Evolutionary conservation across 2,329 filamentous ascomycete genomes (phyloP).

Genomic region (Fusarium pseudonygamai): DNA sequence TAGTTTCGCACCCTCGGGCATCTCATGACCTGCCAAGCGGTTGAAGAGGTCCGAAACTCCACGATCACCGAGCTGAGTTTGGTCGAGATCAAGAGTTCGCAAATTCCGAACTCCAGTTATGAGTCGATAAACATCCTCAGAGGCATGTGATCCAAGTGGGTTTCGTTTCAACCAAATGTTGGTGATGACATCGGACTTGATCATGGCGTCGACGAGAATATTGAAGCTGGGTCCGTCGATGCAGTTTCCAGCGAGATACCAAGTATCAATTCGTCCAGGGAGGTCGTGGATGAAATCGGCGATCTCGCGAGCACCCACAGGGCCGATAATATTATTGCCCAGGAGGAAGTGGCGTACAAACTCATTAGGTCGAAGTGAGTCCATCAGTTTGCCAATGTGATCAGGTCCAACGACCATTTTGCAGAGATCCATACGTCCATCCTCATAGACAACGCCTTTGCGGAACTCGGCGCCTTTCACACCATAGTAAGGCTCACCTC

Average conservation of each 20-base stretch:
- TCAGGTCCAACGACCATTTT: conserved; percentile 64
- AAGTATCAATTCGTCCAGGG: conserved; percentile 61
- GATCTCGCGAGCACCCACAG: conserved; percentile 57
- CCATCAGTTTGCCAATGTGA: conserved; percentile 60
- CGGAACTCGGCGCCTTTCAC: conserved; percentile 50
- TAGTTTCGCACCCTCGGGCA: conserved; percentile 41
- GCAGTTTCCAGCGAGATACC: conserved; percentile 65
- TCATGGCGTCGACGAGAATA: conserved; percentile 56
- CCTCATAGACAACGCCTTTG: conserved; percentile 58
- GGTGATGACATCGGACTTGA: conserved; percentile 54
- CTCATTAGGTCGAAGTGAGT: conserved; percentile 56
- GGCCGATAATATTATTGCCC: conserved; percentile 65
- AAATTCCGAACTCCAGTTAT: conserved; percentile 55
- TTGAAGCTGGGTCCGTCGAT: conserved; percentile 56
- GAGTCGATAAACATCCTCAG: conserved; percentile 54
- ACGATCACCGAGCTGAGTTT: conserved; percentile 59
- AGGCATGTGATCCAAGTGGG: conserved; percentile 54
- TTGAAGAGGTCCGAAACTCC: conserved; percentile 57
- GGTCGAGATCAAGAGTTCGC: conserved; percentile 62
- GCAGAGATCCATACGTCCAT: conserved; percentile 64
- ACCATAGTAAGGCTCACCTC: conserved; percentile 50
- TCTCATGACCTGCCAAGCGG: conserved; percentile 46
- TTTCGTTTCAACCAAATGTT: conserved; percentile 66
- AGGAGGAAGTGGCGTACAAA: conserved; percentile 62
- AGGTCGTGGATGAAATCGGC: conserved; percentile 56